Evolutionary conservation across 768 basidiomycete genomes (phyloP).

Genomic region (Psilocybe subaeruginosa): DNA sequence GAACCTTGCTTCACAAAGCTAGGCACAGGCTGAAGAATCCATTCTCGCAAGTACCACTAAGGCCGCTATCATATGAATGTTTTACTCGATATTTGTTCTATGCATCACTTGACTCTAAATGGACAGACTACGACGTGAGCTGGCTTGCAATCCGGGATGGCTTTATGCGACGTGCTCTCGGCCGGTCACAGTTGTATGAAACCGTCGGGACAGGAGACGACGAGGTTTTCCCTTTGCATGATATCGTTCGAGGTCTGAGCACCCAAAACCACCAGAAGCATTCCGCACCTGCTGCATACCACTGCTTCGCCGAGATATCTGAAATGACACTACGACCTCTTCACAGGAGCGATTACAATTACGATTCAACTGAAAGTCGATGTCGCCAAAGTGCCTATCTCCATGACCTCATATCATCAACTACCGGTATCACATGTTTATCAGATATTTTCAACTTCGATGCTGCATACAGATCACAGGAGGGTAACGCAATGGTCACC

Average conservation of each 20-base stretch:
- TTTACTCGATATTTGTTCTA: not conserved
- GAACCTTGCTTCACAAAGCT: not conserved
- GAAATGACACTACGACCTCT: not conserved
- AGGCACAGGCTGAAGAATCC: not conserved
- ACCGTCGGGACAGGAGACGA: not conserved
- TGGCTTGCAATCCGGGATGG: slow-evolving; percentile 3
- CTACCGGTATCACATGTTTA: not conserved
- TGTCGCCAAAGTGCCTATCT: slow-evolving; percentile 1
- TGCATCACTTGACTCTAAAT: not conserved
- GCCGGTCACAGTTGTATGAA: not conserved
- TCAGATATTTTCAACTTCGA: not conserved
- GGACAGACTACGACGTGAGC: not conserved
- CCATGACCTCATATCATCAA: not conserved
- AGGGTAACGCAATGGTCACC: not conserved
- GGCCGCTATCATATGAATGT: not conserved
- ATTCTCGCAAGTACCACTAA: not conserved
- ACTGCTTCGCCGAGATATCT: not conserved
- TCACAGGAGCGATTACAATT: not conserved
- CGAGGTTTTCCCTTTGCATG: not conserved
- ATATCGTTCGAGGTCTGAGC: not conserved
- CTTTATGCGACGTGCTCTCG: not conserved
- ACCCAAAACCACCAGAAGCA: not conserved
- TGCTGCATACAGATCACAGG: not conserved
- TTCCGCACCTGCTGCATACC: not conserved
- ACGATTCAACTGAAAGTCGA: not conserved